Base-by-base conservation (phyloP, 2,329 filamentous ascomycete genomes). In the Xylariaceae sp. region DNA sequence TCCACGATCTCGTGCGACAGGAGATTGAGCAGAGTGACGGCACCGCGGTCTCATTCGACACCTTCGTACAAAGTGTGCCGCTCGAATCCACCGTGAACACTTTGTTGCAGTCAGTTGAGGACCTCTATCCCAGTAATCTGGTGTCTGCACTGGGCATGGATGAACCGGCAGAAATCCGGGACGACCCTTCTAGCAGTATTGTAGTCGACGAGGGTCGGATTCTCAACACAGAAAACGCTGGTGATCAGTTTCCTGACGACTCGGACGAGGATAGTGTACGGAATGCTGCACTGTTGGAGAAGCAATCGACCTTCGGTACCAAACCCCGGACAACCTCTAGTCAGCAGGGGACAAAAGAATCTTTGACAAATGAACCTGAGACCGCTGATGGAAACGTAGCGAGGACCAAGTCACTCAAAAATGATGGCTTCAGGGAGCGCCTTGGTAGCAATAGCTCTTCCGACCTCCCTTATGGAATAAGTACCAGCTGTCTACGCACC, bases 21-120 rank as follows among this genome's bases (percentile, higher is more conserved):
- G 88, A 95, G 53, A 71, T 65, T 39, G 58, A 59, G 5, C 64
- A 68, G 23, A 60, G 59, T 17, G 56, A 64, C 16, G 63, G 56
- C 12, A 50, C 56, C 5, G 53, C 64, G 8, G 42, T 73, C 10
- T 67, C 63, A 1, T 89, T 90, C 46, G 75, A 83, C 18, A 71
- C 61, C 1, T 92, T 89, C 55, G 64, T 83, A 5, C 64, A 69
- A 21, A 58, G 62, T 3, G 50, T 60, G 1, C 63, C 72, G 1
- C 65, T 72, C 10, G 77, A 75, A 45, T 61, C 68, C 4, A 60
- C 61, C 3, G 65, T 95, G n/a, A 81, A 80, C 46, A 94, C 90
- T 1, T 74, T 77, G 2, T 59, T 94, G 24, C 76, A 94, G 50
- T 89, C 90, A 33, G 80, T 96, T 1, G 82, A 89, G 53, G 90